A percentile compares a stretch with the other conserved stretches of the same genome.
Evolutionary conservation across 179 eudicot genomes (phyloP).

Genomic region (Beta corolliflora): DNA sequence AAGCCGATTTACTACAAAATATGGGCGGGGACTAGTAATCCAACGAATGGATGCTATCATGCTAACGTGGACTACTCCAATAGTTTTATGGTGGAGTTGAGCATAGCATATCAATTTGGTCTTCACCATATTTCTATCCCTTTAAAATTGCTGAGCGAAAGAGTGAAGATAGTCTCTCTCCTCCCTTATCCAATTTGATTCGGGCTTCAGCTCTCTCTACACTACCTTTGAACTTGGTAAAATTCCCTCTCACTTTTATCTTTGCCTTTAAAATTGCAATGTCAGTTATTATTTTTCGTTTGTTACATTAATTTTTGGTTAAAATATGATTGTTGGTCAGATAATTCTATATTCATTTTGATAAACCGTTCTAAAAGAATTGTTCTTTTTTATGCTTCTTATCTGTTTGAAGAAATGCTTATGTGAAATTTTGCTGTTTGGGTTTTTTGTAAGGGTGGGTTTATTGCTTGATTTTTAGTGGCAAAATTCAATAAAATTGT

Average conservation of each 20-base stretch:
- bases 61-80: neutral
- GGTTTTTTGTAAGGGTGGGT: neutral
- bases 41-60: neutral
- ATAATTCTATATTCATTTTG: neutral
- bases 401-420: slow-evolving; percentile 26
- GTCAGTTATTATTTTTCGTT: neutral
- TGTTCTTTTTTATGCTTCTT: slow-evolving; percentile 13
- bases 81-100: slow-evolving; percentile 9
- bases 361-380: neutral
- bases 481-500: neutral
- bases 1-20: too few relatives aligned
- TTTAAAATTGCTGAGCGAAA: neutral
- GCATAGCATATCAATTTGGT: neutral
- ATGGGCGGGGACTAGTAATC: too few relatives aligned
- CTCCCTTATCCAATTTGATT: slow-evolving; percentile 29
- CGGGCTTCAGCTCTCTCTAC: slow-evolving; percentile 8
- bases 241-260: neutral
- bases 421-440: neutral
- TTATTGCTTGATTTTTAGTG: neutral
- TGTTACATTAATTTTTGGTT: neutral
- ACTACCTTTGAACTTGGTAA: slow-evolving; percentile 6
- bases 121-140: neutral
- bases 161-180: slow-evolving; percentile 9
- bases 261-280: neutral
- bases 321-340: neutral